These are phyloP conservation scores for Rhododendron kiyosumense DNA, from an alignment of 148 eudicot species.

Conservation along the genomic window DNA sequence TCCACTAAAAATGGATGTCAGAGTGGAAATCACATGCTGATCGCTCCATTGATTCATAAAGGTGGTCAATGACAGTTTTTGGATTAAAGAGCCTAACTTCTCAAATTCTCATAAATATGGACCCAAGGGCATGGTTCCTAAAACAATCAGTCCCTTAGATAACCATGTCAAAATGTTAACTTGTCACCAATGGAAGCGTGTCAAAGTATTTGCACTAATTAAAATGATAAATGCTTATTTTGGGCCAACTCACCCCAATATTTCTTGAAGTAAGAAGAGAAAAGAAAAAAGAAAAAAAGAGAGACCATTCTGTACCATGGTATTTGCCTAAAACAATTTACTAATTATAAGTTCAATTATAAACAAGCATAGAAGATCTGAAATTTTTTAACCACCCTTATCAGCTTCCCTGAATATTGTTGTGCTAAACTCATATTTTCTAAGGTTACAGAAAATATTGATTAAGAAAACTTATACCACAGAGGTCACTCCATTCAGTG, in stretches of 20 bases:
- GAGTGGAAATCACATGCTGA: too few species aligned
- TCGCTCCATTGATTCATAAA: too few species aligned
- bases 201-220: background rate
- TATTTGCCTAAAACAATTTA: background rate
- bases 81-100: too few species aligned
- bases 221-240: background rate
- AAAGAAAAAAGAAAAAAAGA: background rate
- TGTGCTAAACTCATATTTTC: background rate
- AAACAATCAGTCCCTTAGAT: background rate
- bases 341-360: background rate
- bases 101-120: too few species aligned
- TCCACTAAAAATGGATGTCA: too few species aligned
- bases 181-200: background rate
- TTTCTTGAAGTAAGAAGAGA: background rate
- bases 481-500: slow-evolving; percentile 60
- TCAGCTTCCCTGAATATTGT: background rate
- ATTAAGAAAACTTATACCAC: slow-evolving; percentile 31
- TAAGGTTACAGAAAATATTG: slow-evolving; percentile 1
- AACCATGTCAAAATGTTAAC: background rate
- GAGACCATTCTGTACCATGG: background rate
- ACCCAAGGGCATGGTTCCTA: too few species aligned
- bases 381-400: background rate
- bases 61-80: too few species aligned
- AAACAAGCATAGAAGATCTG: slow-evolving; percentile 1
- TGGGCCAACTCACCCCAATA: background rate